Evolutionary conservation across 768 basidiomycete species (phyloP), one percentile per base, ranked within the genome.

Genomic region (Holtermannia corniformis): DNA sequence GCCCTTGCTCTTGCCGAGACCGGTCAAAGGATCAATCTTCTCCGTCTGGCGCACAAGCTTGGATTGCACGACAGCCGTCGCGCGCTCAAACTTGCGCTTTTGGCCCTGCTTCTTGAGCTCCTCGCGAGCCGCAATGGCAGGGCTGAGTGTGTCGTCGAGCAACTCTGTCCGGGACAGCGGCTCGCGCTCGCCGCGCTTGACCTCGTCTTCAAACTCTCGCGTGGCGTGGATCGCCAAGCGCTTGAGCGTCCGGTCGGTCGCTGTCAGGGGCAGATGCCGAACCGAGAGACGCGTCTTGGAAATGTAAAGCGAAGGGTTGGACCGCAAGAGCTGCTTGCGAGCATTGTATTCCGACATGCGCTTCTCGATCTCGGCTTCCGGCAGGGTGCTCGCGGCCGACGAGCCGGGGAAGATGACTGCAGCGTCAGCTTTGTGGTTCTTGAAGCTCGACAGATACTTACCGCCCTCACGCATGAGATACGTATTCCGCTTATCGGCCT

Each of bases 381-480:
- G 75, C 2, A 99, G 76, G 0, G 78, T 76, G 27, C 77, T 79
- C 0, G 93, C 86, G 1, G 84, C 85, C 0, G 89, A 83, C 1
- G 85, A 81, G 62, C 86, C 89, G 1, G 91, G 87, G 60, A 95
- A 78, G 59, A 99, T 87, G 43, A 93, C 95, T 97, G 53, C 5
- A 44, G 46, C 21, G 19, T 7, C 22, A 32, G 13, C 19, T n/a
- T n/a, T n/a, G n/a, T n/a, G n/a, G n/a, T n/a, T n/a, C n/a, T n/a
- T n/a, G n/a, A n/a, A n/a, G 32, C 4, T 3, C 0, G 26, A 28
- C 28, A 55, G 49, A 19, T 10, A n/a, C 82, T 61, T 64, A 87
- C 92, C 87, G 77, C 95, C 95, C 80, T 99, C 95, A 12, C 88
- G 81, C 60, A 99, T 79, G 54, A 99, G 81, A 70, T 99, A 96